phyloP scores from a whole-genome alignment of 208 protist genomes.

The Leishmania arabica region DNA sequence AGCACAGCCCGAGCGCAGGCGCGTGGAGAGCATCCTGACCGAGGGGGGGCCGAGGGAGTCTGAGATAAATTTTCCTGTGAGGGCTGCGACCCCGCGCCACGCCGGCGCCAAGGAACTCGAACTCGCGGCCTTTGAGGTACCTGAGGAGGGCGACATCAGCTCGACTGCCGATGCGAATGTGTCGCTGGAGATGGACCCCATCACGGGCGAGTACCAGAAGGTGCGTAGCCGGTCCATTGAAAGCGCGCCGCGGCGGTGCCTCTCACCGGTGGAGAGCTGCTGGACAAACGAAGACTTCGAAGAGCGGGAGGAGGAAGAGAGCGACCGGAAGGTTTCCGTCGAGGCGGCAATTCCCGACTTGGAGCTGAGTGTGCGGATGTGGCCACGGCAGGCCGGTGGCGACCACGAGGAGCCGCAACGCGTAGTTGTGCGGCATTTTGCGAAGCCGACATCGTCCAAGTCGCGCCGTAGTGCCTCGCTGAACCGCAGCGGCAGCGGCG shows the following conservation, averaged over 20 bases:
- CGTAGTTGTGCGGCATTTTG: constrained; percentile 12
- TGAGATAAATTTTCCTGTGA: not conserved
- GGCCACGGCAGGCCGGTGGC: not conserved
- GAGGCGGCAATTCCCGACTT: not conserved
- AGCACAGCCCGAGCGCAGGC: constrained; percentile 6
- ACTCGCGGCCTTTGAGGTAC: not conserved
- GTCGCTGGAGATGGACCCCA: constrained; percentile 6
- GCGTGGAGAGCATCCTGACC: constrained; percentile 26
- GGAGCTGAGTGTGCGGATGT: not conserved
- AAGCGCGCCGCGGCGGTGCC: constrained; percentile 22
- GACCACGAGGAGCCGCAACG: constrained; percentile 2
- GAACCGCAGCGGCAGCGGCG: not conserved
- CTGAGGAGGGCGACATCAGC: constrained; percentile 12
- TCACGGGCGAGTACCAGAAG: constrained; percentile 11
- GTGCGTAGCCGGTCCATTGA: constrained; percentile 35
- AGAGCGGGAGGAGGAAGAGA: constrained; percentile 24
- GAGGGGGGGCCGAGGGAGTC: not conserved
- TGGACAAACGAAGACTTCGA: constrained; percentile 30
- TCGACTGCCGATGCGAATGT: constrained; percentile 1
- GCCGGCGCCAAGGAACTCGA: not conserved
- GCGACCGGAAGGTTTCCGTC: not conserved
- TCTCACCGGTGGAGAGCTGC: constrained; percentile 30
- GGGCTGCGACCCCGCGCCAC: not conserved
- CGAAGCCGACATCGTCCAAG: constrained; percentile 3
- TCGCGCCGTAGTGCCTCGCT: not conserved